Evolutionary conservation across 495 filamentous ascomycete genomes (phyloP), one percentile per base, ranked within the genome.

Genomic region (Cercophora newfieldiana): DNA sequence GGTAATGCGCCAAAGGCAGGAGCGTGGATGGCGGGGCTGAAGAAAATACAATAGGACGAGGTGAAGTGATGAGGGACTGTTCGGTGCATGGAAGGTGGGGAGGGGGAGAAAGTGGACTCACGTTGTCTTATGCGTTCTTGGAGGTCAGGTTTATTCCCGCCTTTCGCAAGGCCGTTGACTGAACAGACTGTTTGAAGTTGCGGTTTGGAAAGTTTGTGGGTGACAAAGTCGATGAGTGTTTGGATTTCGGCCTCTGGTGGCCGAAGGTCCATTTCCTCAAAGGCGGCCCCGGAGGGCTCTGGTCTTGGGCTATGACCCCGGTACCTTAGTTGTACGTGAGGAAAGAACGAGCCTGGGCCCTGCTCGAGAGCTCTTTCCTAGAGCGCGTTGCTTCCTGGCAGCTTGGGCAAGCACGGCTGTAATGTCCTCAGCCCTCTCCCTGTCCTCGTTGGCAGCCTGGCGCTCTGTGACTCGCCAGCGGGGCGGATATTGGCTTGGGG

Each of bases 101-200:
- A 44, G 48, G 58, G 51, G 44, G 33, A 66, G 61, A 59, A 65
- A 48, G 55, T 30, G 21, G 37, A 69, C 71, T 68, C 37, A 97
- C 95, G 85, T 28, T 85, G 73, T 66, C 89, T 87, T 55, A 97
- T 88, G 65, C 94, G 89, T 26, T 77, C 75, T 75, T 96, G 93
- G 49, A 98, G 78, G 21, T 89, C 82, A 28, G 86, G 82, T 79
- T 99, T 99, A 65, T 92, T 87, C 8, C 95, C 95, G 28, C 86
- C 90, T 47, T 91, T 88, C 33, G 83, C 80, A 19, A 94, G 82
- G 28, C 86, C 83, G 74, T 94, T 89, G 62, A 79, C 78, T 48
- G 84, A 85, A 69, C 93, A 86, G 68, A 97, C 89, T 18, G 79
- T 75, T 65, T 92, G 91, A 47, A 99, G 85, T 59, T 90, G 84